phyloP scores from a whole-genome alignment of 2,329 filamentous ascomycete genomes.

The Claviceps digitariae region DNA sequence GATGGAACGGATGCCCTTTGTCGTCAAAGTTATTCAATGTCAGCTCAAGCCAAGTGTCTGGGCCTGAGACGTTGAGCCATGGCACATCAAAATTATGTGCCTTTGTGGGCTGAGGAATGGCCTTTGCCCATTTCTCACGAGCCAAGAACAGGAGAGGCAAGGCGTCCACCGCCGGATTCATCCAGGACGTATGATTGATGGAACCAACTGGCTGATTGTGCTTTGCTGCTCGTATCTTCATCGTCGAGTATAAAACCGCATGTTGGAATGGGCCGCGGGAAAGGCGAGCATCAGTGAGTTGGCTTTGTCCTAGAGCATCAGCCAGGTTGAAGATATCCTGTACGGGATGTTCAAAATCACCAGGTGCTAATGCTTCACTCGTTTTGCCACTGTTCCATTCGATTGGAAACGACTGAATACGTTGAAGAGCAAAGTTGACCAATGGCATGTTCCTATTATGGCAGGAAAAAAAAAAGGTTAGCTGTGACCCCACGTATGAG shows the following conservation, averaged over 20 bases:
- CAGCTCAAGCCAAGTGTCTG: slow-evolving; percentile 29
- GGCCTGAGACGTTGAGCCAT: slow-evolving; percentile 7
- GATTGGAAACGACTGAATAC: slow-evolving; percentile 9
- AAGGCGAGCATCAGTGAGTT: background rate
- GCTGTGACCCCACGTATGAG: background rate
- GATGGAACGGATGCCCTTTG: slow-evolving; percentile 34
- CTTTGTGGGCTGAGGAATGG: slow-evolving; percentile 7
- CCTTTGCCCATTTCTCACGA: slow-evolving; percentile 6
- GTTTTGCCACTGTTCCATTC: background rate
- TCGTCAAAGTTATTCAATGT: slow-evolving; percentile 38
- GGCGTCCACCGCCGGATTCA: slow-evolving; percentile 2
- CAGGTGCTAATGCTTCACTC: background rate
- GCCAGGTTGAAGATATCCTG: slow-evolving; percentile 1
- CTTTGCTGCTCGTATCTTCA: slow-evolving; percentile 9
- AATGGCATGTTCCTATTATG: slow-evolving; percentile 10
- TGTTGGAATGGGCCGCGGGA: slow-evolving; percentile 4
- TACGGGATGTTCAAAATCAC: background rate
- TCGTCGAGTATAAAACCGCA: slow-evolving; percentile 10
- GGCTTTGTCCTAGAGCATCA: background rate
- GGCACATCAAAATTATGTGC: slow-evolving; percentile 9
- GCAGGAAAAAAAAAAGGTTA: background rate
- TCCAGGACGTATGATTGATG: slow-evolving; percentile 12
- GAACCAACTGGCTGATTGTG: slow-evolving; percentile 11
- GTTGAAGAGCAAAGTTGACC: slow-evolving; percentile 10
- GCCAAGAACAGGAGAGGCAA: slow-evolving; percentile 9